Evolutionary conservation across 305 asterid species (phyloP).

Genomic region (Fraxinus dipetala): DNA sequence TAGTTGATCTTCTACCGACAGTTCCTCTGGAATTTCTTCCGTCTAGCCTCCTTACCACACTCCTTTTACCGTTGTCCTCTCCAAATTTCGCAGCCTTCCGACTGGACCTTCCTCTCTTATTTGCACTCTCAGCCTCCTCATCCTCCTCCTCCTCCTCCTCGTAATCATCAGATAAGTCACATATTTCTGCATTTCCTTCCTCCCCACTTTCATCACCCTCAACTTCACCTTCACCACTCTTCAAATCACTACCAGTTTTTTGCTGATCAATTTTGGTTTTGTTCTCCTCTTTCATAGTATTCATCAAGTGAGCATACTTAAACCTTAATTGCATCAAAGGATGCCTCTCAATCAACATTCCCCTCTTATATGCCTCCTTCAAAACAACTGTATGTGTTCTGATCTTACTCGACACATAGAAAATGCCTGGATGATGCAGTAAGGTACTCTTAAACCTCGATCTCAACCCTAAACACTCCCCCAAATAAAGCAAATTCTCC

Average conservation of each 20-base stretch:
- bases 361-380: slow-evolving; percentile 75
- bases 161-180: slow-evolving; percentile 34
- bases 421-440: slow-evolving; percentile 84
- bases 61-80: slow-evolving; percentile 24
- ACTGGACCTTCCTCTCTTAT: slow-evolving; percentile 29
- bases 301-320: slow-evolving; percentile 64
- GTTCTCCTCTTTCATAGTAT: slow-evolving; percentile 41
- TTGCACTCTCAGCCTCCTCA: slow-evolving; percentile 24
- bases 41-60: slow-evolving; percentile 22
- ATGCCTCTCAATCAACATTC: slow-evolving; percentile 56
- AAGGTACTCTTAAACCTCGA: slow-evolving; percentile 71
- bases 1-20: neutral
- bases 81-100: slow-evolving; percentile 25
- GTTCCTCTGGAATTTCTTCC: slow-evolving; percentile 13
- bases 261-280: slow-evolving; percentile 26
- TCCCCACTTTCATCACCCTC: slow-evolving; percentile 30
- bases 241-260: slow-evolving; percentile 34
- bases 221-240: slow-evolving; percentile 24
- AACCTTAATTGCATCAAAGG: slow-evolving; percentile 65
- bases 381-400: slow-evolving; percentile 69
- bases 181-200: slow-evolving; percentile 38
- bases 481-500: slow-evolving; percentile 61
- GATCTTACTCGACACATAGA: slow-evolving; percentile 68
- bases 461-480: slow-evolving; percentile 75
- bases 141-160: slow-evolving; percentile 23